These are phyloP conservation scores for Litsea cubeba DNA, from an alignment of 164 flowering plant species.

Conservation along the genomic window DNA sequence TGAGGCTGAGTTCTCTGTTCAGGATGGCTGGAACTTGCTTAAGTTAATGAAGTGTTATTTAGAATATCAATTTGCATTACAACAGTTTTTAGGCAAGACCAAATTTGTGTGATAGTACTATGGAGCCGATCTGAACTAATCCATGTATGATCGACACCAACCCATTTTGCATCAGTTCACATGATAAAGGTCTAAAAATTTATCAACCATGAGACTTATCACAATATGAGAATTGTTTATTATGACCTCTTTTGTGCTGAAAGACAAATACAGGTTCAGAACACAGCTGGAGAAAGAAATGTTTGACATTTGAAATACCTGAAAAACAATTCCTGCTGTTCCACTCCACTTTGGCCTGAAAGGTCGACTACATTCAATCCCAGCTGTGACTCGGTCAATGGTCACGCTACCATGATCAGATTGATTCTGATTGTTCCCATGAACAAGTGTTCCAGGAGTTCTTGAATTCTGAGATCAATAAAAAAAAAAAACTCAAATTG, in stretches of 20 bases:
- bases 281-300: background rate
- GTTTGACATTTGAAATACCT: slow-evolving; percentile 40
- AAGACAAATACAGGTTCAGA: background rate
- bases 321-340: slow-evolving; percentile 82
- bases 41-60: no score
- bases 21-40: no score
- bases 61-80: no score
- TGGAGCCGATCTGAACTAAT: background rate
- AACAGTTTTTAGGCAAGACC: background rate
- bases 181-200: no score
- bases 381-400: slow-evolving; percentile 83
- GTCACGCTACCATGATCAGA: slow-evolving; percentile 54
- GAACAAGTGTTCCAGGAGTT: slow-evolving; percentile 89
- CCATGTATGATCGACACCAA: no score
- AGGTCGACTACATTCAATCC: slow-evolving; percentile 88
- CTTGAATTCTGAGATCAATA: slow-evolving; percentile 64
- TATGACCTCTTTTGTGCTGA: background rate
- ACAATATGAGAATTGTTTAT: background rate
- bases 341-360: slow-evolving; percentile 96
- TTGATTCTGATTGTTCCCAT: slow-evolving; percentile 82
- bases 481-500: background rate
- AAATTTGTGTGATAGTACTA: background rate
- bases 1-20: no score
- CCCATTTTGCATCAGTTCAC: no score
- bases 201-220: no score